Evolutionary conservation across 169 alveolate species (phyloP), one percentile per base, ranked within the genome.

Genomic region (Cardiosporidium cionae): DNA sequence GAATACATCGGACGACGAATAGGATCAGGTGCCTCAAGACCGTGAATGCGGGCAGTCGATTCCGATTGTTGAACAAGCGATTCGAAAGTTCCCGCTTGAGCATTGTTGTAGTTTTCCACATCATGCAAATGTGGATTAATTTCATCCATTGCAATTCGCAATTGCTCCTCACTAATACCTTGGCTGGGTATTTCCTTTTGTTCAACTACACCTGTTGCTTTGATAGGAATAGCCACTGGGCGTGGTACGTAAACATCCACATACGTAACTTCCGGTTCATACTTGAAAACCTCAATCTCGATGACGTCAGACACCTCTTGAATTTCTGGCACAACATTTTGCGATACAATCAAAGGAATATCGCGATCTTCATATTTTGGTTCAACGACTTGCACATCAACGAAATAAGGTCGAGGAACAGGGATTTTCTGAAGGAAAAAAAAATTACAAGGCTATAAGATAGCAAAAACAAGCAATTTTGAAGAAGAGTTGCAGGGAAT

Each of bases 231-330:
- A 23, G 76, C 76, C 34, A 70, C 37, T 1, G 76, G 76, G 3
- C 76, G 9, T 3, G 76, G 76, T 25, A 70, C 76, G 52, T 62
- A 70, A 28, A 70, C 69, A 23, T 70, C 76, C 37, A 70, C 76
- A 35, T 53, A 63, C 25, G 34, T 62, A 34, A 70, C 35, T 32
- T 70, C 52, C 34, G 76, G 76, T 1, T 35, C 76, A 34, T 70
- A 70, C 66, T 63, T 53, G 0, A 68, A 53, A 3, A 52, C 76
- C 0, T 53, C 66, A 5, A 70, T 44, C 29, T 70, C 52, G 1
- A 70, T 25, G 6, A 70, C 74, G 22, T 53, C 52, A 32, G 67
- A 22, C 7, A 52, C 6, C 23, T 70, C 76, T 1, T 70, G 72
- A 25, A 70, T 53, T 54, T 70, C 76, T 0, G 76, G 76, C 3